phyloP scores from a whole-genome alignment of 2,329 filamentous ascomycete genomes.

The Stachybotrys echinatus region DNA sequence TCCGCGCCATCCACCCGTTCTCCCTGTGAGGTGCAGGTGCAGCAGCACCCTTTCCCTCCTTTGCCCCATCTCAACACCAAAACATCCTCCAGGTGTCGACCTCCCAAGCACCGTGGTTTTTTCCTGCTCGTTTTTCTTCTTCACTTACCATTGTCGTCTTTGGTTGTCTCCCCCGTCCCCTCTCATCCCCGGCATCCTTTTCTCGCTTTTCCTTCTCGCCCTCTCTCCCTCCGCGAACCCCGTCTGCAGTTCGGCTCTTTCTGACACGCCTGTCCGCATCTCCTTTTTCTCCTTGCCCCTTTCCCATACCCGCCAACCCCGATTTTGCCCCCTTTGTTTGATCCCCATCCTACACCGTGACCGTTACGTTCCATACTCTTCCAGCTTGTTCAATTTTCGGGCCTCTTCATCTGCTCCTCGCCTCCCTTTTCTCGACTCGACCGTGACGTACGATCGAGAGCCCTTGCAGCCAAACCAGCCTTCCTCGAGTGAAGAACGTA shows the following conservation, averaged over 20 bases:
- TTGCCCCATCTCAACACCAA: slow-evolving; percentile 3
- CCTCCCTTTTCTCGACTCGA: neutral
- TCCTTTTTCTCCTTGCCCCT: neutral
- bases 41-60: neutral
- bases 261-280: neutral
- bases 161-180: neutral
- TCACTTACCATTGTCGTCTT: neutral
- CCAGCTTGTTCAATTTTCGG: neutral
- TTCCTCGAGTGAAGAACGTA: neutral
- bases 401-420: neutral
- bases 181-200: neutral
- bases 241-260: neutral
- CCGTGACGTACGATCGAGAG: slow-evolving; percentile 1
- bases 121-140: slow-evolving; percentile 1
- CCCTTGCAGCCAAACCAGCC: neutral
- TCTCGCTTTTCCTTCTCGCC: neutral
- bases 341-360: neutral
- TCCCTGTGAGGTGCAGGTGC: neutral
- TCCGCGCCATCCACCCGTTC: neutral
- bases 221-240: neutral
- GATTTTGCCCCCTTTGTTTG: neutral
- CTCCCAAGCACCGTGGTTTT: neutral
- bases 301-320: neutral
- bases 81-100: neutral
- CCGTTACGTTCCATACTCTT: slow-evolving; percentile 2